These are phyloP conservation scores for Ulota crispa DNA, from an alignment of 225 moss, liverwort and hornwort species.

Conservation along the genomic window DNA sequence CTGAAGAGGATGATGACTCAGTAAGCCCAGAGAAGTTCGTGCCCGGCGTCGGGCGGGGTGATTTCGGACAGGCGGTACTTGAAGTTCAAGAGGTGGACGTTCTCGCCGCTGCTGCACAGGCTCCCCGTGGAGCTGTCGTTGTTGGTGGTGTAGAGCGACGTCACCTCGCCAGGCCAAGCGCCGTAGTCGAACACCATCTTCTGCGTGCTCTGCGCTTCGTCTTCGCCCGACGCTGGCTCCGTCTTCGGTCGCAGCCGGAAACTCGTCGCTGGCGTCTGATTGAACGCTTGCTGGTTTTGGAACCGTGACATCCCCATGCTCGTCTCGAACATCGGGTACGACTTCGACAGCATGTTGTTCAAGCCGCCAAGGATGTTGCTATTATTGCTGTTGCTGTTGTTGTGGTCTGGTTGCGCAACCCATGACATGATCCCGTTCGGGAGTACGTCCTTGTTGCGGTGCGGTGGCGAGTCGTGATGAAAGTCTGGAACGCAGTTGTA, in stretches of 20 bases:
- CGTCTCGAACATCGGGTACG: conserved; percentile 36
- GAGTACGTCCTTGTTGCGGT: conserved; percentile 23
- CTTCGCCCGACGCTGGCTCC: conserved; percentile 54
- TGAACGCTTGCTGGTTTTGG: conserved; percentile 23
- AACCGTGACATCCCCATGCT: conserved; percentile 31
- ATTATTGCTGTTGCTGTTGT: conserved; percentile 21
- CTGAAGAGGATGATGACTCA: conserved; percentile 11
- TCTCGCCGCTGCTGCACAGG: conserved; percentile 43
- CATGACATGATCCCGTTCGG: conserved; percentile 35
- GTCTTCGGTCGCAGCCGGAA: conserved; percentile 52
- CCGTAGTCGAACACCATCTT: conserved; percentile 35
- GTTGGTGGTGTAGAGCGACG: conserved; percentile 19
- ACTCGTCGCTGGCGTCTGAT: conserved; percentile 12
- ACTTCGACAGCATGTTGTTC: conserved; percentile 35
- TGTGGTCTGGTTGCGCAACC: conserved; percentile 28
- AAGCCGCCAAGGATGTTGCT: conserved; percentile 18
- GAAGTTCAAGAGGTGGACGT: conserved; percentile 31
- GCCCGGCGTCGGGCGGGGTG: conserved; percentile 37
- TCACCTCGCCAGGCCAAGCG: conserved; percentile 40
- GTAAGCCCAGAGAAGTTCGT: conserved; percentile 53
- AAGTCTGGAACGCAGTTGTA: conserved; percentile 47
- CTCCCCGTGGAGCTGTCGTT: conserved; percentile 38
- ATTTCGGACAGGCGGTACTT: conserved; percentile 48
- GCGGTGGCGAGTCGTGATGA: conserved; percentile 25
- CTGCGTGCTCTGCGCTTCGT: conserved; percentile 59